Percentiles rank a stretch among this genome's conserved stretches.
phyloP scores from a whole-genome alignment of 2,329 filamentous ascomycete species.

The Phialophora expanda region DNA sequence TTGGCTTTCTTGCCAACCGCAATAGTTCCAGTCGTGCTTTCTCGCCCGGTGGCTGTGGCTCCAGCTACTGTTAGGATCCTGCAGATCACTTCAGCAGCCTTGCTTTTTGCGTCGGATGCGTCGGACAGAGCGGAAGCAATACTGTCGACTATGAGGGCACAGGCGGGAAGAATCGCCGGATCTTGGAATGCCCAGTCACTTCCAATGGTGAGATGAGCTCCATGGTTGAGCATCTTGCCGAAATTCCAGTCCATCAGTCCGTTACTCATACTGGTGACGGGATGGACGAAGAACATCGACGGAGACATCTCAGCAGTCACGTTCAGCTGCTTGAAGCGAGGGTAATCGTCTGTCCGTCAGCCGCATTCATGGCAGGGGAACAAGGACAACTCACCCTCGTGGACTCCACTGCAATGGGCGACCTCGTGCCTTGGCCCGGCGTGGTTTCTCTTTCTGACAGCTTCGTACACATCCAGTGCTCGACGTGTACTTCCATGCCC shows the following conservation, averaged over 20 bases:
- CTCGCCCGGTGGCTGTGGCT: slow-evolving; percentile 41
- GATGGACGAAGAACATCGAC: slow-evolving; percentile 40
- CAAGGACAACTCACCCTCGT: slow-evolving; percentile 35
- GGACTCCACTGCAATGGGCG: slow-evolving; percentile 41
- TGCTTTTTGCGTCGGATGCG: neutral
- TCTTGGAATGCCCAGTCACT: slow-evolving; percentile 36
- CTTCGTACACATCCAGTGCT: slow-evolving; percentile 23
- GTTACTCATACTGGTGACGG: slow-evolving; percentile 18
- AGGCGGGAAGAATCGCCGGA: slow-evolving; percentile 14
- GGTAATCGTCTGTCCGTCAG: slow-evolving; percentile 39
- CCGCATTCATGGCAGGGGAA: neutral
- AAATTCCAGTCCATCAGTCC: slow-evolving; percentile 43
- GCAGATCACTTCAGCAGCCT: slow-evolving; percentile 26
- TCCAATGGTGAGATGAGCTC: slow-evolving; percentile 44
- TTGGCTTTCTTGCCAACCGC: slow-evolving; percentile 45
- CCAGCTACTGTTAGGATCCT: slow-evolving; percentile 42
- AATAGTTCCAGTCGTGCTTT: slow-evolving; percentile 42
- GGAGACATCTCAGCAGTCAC: slow-evolving; percentile 47
- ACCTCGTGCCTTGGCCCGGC: slow-evolving; percentile 33
- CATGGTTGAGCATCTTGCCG: slow-evolving; percentile 39
- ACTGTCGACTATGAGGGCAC: slow-evolving; percentile 14
- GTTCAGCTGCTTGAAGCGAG: slow-evolving; percentile 41
- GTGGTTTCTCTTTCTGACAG: slow-evolving; percentile 15
- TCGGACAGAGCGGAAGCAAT: slow-evolving; percentile 5
- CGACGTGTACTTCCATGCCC: slow-evolving; percentile 22